These are phyloP conservation scores for Primulina huaijiensis DNA, from an alignment of 257 asterid species.

Conservation along the genomic window DNA sequence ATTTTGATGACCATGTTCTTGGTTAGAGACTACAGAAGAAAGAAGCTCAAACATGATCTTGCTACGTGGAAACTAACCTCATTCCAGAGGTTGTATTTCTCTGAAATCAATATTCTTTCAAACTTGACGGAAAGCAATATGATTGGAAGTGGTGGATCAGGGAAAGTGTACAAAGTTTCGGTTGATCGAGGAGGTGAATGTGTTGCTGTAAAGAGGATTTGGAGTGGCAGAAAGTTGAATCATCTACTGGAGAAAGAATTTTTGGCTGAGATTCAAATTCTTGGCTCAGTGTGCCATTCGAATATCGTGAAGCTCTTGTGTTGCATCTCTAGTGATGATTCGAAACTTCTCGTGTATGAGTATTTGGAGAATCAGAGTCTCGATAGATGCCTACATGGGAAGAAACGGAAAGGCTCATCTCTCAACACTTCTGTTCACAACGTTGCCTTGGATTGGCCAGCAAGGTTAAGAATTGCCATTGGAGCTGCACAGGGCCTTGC, in stretches of 20 bases:
- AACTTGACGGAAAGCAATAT: conserved; percentile 36
- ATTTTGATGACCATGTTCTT: conserved; percentile 31
- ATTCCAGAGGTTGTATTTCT: conserved; percentile 56
- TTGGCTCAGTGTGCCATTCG: conserved; percentile 46
- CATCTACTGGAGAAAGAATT: conserved; percentile 44
- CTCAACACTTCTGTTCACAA: conserved; percentile 6
- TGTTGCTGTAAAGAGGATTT: conserved; percentile 55
- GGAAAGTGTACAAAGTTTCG: conserved; percentile 45
- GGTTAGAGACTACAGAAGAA: conserved; percentile 50
- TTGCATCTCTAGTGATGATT: conserved; percentile 44
- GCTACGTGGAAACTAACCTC: conserved; percentile 79
- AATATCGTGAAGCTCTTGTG: conserved; percentile 57
- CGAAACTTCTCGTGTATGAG: conserved; percentile 52
- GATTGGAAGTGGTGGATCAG: conserved; percentile 59
- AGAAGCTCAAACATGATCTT: conserved; percentile 51
- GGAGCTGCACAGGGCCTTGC: conserved; percentile 58
- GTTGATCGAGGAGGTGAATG: conserved; percentile 29
- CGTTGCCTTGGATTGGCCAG: conserved; percentile 43
- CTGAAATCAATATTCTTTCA: conserved; percentile 34
- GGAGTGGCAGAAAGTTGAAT: conserved; percentile 35
- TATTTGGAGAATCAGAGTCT: conserved; percentile 54
- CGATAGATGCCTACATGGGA: conserved; percentile 47
- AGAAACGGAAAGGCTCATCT: conserved; percentile 29
- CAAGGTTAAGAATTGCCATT: conserved; percentile 43
- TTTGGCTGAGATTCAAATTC: conserved; percentile 44